phyloP scores from a whole-genome alignment of 768 basidiomycete species.

The Suillus lakei region DNA sequence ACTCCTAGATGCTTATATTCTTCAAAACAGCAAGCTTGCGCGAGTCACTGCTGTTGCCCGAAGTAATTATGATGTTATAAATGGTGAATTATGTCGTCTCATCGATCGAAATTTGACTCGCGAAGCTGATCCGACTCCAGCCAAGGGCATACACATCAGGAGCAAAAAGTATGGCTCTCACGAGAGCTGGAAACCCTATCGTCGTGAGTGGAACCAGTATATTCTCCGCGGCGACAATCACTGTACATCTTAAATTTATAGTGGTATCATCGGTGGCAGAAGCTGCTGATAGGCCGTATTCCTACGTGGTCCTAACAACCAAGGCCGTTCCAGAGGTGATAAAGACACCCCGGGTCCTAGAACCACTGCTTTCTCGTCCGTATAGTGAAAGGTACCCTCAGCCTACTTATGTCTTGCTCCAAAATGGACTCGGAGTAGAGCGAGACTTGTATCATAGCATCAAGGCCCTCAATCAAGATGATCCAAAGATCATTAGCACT shows the following conservation, averaged over 20 bases:
- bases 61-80: conserved; percentile 63
- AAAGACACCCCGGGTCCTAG: conserved; percentile 59
- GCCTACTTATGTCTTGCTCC: conserved; percentile 48
- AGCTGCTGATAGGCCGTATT: conserved; percentile 64
- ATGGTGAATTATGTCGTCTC: background rate
- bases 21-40: conserved; percentile 42
- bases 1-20: conserved; percentile 54
- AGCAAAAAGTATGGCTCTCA: conserved; percentile 26
- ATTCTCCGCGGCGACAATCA: background rate
- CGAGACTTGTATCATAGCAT: conserved; percentile 62
- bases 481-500: conserved; percentile 58
- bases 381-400: conserved; percentile 44
- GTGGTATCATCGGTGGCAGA: conserved; percentile 63
- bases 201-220: background rate
- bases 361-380: conserved; percentile 53
- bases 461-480: conserved; percentile 42
- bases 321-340: conserved; percentile 73
- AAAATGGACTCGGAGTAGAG: conserved; percentile 75
- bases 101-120: no score
- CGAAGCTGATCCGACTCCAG: conserved; percentile 32
- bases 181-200: conserved; percentile 4
- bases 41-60: conserved; percentile 76
- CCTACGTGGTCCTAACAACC: conserved; percentile 68
- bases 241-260: conserved; percentile 26
- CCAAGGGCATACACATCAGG: conserved; percentile 56